These are phyloP conservation scores for Ochetophila trinervis DNA, from an alignment of 306 rosid species.

Conservation along the genomic window DNA sequence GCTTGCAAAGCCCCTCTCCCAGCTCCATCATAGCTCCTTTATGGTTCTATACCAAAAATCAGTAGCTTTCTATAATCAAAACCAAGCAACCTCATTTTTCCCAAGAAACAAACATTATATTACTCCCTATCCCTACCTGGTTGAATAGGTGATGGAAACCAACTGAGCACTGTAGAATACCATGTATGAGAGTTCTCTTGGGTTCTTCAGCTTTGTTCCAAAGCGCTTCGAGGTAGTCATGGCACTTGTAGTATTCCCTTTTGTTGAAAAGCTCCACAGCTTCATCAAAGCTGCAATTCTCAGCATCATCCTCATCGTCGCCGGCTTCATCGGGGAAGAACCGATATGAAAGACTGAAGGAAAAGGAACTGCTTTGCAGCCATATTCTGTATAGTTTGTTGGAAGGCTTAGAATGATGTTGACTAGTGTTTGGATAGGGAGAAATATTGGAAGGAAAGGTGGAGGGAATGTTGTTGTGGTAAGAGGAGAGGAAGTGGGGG, in stretches of 20 bases:
- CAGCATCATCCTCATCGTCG: constrained; percentile 29
- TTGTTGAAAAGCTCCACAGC: constrained; percentile 62
- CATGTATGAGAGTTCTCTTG: constrained; percentile 75
- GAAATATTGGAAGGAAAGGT: not conserved
- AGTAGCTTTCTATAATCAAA: constrained; percentile 2
- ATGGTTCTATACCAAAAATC: constrained; percentile 58
- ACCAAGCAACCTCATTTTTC: not conserved
- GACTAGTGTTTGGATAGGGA: not conserved
- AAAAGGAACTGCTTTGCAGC: not conserved
- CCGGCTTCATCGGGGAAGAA: constrained; percentile 21
- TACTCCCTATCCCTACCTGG: constrained; percentile 41
- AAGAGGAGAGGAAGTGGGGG: not conserved
- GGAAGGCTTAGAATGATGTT: not conserved
- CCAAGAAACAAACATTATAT: not conserved
- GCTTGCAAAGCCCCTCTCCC: constrained; percentile 83
- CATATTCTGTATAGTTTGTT: not conserved
- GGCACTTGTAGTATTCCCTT: constrained; percentile 72
- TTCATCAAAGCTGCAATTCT: constrained; percentile 50
- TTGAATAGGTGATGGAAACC: constrained; percentile 88
- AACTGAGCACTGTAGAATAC: constrained; percentile 83
- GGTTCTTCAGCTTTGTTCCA: constrained; percentile 86
- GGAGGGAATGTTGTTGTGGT: not conserved
- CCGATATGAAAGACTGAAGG: constrained; percentile 28
- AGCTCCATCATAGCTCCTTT: constrained; percentile 96
- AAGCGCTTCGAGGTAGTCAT: constrained; percentile 71